These are phyloP conservation scores for Aspergillus neotritici DNA, from an alignment of 2,329 filamentous ascomycete species.

Conservation along the genomic window DNA sequence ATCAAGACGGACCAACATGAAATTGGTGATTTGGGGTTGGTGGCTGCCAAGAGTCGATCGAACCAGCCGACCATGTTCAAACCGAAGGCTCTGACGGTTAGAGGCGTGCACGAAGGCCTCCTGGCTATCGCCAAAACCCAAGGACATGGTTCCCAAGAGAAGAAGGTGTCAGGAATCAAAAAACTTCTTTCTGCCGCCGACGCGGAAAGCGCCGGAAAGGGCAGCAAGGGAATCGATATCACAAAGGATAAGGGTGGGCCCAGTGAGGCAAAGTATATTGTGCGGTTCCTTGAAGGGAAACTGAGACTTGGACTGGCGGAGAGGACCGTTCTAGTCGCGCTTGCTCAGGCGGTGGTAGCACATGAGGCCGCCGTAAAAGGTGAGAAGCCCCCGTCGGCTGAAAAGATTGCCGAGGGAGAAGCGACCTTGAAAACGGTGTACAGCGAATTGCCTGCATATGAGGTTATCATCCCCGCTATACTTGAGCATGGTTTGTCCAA, in stretches of 20 bases:
- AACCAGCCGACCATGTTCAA: slow-evolving; percentile 99
- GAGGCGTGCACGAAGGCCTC: slow-evolving; percentile 78
- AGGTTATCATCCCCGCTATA: slow-evolving; percentile 87
- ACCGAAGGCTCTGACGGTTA: slow-evolving; percentile 81
- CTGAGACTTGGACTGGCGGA: slow-evolving; percentile 86
- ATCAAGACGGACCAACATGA: slow-evolving; percentile 96
- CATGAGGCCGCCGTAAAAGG: slow-evolving; percentile 72
- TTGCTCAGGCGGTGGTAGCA: slow-evolving; percentile 80
- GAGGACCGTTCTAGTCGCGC: slow-evolving; percentile 80
- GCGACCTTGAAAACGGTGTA: slow-evolving; percentile 83
- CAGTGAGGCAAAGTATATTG: slow-evolving; percentile 90
- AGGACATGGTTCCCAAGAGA: slow-evolving; percentile 79
- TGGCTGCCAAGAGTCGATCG: slow-evolving; percentile 89
- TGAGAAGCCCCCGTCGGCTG: slow-evolving; percentile 62
- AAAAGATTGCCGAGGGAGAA: slow-evolving; percentile 78
- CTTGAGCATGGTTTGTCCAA: slow-evolving; percentile 79
- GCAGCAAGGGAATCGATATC: slow-evolving; percentile 64
- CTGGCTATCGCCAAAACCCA: slow-evolving; percentile 82
- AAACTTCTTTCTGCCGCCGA: slow-evolving; percentile 91
- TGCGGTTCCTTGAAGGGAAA: slow-evolving; percentile 92
- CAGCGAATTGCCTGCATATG: slow-evolving; percentile 90
- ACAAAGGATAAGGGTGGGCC: slow-evolving; percentile 86
- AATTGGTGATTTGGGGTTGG: slow-evolving; percentile 89
- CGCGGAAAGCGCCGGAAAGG: slow-evolving; percentile 63
- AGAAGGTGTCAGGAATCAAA: slow-evolving; percentile 92